Evolutionary conservation across 208 protist genomes (phyloP), one percentile per base, ranked within the genome.

Genomic region (Crithidia mellificae): DNA sequence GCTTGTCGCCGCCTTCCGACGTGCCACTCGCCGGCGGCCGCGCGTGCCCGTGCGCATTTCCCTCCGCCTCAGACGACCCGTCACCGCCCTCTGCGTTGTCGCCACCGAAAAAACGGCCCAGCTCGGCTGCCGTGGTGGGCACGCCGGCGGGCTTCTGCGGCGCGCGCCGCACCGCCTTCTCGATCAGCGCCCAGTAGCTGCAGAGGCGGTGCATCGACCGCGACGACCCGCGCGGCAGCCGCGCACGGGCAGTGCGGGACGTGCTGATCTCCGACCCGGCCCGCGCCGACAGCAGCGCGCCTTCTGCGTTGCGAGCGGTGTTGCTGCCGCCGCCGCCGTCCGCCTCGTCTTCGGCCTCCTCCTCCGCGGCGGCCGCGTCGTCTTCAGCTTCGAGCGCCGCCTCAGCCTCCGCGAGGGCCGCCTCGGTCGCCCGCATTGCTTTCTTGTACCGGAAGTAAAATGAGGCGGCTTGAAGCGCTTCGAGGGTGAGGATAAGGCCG

Each of bases 131-230:
- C 14, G 43, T 61, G 20, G 70, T 76, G 15, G 63, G 64, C 56
- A 41, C 49, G 32, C 70, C 68, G 19, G 73, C 62, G 12, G 19
- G 62, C 44, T 74, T 70, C 41, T 58, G 68, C 47, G 68, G 68
- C 8, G 69, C 64, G 38, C 39, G 51, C 15, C 41, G 64, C 25
- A 84, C 62, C 4, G 78, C 73, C 24, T 50, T 46, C 39, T 84
- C 73, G 8, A 84, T 39, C 12, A 77, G 47, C 14, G 32, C 49
- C 78, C 78, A 84, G 66, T 84, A 84, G 41, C 49, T 65, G 64
- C 69, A 76, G 52, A 80, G 39, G 9, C 75, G 70, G 15, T 39
- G 63, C 54, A 76, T 32, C 39, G 70, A 54, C 0, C 63, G 62
- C 32, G 63, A 66, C 8, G 46, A 64, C 39, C 52, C 69, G 38